Evolutionary conservation across 2,329 filamentous ascomycete genomes (phyloP), one percentile per base, ranked within the genome.

Genomic region (Aspergillus amoenus): DNA sequence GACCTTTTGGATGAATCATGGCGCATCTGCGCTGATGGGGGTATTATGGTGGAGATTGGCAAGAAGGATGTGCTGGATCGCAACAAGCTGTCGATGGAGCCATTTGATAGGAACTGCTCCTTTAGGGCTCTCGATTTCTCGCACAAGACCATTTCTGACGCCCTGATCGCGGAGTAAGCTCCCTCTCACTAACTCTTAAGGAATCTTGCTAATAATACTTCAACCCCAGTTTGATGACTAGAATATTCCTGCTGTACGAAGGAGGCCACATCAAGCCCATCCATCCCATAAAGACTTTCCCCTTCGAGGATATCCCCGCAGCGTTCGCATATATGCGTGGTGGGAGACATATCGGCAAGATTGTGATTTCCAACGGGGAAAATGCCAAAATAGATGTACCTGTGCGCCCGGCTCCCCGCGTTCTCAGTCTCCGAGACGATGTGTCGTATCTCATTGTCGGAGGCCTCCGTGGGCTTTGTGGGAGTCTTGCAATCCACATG

Each of bases 281-380:
- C 4, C 4, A 15, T n/a, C 51, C 44, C n/a, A 37, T 41, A 3
- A 46, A 5, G 9, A 12, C 34, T 2, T 51, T 42, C 24, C 12
- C 12, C 6, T 43, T 41, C 32, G 40, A 24, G 11, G 22, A 61
- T 17, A 47, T 61, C 9, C 27, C 42, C 2, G 22, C 52, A 7
- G 75, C 72, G 0, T 59, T 77, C 13, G 37, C 44, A 2, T 67
- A 61, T 52, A 68, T 78, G 43, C 68, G 69, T 6, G 46, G 62
- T 2, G 73, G 73, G 0, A 61, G 62, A 2, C 73, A 76, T 47
- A 68, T 74, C 1, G 76, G 76, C 7, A 78, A 77, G 58, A 61
- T 77, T 2, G 71, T 77, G 12, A 34, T 47, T 30, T 47, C 45
- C n/a, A 3, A 30, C 9, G 27, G 27, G 5, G 24, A 22, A 22